phyloP scores from a whole-genome alignment of 306 rosid genomes.

The Hippophae tibetana region DNA sequence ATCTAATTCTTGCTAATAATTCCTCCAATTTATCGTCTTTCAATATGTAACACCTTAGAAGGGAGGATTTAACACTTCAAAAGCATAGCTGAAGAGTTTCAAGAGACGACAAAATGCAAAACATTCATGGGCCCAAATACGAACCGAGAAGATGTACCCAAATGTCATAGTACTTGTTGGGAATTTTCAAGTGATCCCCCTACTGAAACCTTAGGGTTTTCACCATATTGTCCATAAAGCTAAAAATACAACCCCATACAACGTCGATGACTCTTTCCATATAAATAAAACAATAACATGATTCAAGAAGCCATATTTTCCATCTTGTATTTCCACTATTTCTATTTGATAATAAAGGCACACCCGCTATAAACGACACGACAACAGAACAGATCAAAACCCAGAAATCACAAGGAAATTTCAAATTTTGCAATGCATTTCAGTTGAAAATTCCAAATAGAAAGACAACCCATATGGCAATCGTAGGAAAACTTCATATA shows the following conservation, averaged over 20 bases:
- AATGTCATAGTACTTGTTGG: neutral
- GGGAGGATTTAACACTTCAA: neutral
- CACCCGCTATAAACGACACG: neutral
- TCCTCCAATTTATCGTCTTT: constrained; percentile 1
- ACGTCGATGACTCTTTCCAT: neutral
- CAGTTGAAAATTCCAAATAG: constrained; percentile 1
- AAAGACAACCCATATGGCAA: constrained; percentile 18
- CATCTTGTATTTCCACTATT: neutral
- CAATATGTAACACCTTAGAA: neutral
- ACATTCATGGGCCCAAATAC: neutral
- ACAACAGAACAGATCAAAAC: neutral
- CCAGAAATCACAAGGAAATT: neutral
- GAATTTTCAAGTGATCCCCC: neutral
- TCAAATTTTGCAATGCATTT: constrained; percentile 15
- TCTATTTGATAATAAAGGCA: neutral
- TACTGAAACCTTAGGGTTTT: neutral
- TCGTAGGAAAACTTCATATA: neutral
- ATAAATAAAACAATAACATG: neutral
- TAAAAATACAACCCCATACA: neutral
- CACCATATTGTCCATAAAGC: neutral
- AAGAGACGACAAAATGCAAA: no score
- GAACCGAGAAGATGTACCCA: neutral
- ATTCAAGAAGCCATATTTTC: neutral
- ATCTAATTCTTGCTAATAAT: neutral
- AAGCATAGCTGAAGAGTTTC: neutral